Base-by-base conservation (phyloP, 495 filamentous ascomycete species). In the Penicillium subrubescens region DNA sequence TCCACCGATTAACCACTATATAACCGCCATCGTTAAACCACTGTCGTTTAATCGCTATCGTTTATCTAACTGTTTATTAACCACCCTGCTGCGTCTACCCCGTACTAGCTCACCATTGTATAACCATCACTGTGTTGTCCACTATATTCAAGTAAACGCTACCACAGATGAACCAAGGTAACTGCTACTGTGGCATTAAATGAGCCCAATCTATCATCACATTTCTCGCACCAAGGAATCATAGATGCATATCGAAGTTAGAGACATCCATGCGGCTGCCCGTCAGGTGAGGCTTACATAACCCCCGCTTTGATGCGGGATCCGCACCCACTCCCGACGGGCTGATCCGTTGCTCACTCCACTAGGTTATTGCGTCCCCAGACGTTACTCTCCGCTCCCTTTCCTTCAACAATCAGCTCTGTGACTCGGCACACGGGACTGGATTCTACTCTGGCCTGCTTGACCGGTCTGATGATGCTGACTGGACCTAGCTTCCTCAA, bases 301-400 rank as follows among this genome's bases (percentile, higher is more conserved):
- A 63, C 44, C 15, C 35, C 39, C 25, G 34, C 57, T 51, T 43
- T 44, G 21, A n/a, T 46, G 35, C 51, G 37, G 65, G 66, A 68
- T 68, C 62, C 48, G 59, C 67, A 23, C 41, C 17, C n/a, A 15
- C n/a, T 33, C 25, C 25, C 25, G 25, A 27, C 64, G 67, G 57
- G 46, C 25, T 64, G 64, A 63, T 63, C 67, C 67, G 67, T 43
- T 29, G 31, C 29, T 56, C 58, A 64, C 67, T 63, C 59, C 67
- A 67, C 61, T 62, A 64, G 67, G 15, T 65, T 63, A 62, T 69
- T 44, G 53, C 54, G 60, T 59, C 67, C 65, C 64, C 67, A 63
- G 67, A 61, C 57, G 57, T 27, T 53, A 34, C 35, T 52, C 48
- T 61, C 58, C 35, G 39, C 33, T 58, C 39, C 63, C 43, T 27